phyloP scores from a whole-genome alignment of 345 rosid species.

The Boechera retrofracta region DNA sequence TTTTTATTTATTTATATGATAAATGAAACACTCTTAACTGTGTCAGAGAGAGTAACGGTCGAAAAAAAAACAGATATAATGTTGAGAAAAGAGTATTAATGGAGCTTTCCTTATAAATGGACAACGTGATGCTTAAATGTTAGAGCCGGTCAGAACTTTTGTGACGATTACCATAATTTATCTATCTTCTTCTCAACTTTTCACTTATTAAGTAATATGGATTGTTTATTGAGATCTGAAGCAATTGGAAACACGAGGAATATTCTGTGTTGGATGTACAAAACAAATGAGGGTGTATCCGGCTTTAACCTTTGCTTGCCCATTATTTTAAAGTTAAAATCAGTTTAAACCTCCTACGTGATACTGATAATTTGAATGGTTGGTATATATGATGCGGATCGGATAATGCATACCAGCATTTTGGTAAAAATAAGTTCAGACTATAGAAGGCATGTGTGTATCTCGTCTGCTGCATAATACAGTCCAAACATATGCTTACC shows the following conservation, averaged over 20 bases:
- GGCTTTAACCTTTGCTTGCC: constrained; percentile 2
- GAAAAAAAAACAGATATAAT: constrained; percentile 21
- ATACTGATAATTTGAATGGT: too few species aligned
- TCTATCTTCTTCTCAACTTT: constrained; percentile 23
- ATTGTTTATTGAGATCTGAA: constrained; percentile 37
- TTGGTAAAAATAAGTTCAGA: too few species aligned
- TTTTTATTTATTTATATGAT: constrained; percentile 1
- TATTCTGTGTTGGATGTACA: constrained; percentile 36
- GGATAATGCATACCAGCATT: too few species aligned
- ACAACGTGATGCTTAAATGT: constrained; percentile 45
- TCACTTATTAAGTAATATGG: constrained; percentile 33
- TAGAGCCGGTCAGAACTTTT: constrained; percentile 41
- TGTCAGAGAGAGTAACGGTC: constrained; percentile 46
- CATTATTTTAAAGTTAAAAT: neutral
- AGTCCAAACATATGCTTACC: too few species aligned
- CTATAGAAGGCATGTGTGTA: too few species aligned
- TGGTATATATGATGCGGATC: too few species aligned
- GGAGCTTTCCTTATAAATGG: constrained; percentile 28
- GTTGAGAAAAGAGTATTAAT: constrained; percentile 31
- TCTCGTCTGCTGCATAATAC: too few species aligned
- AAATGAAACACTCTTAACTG: constrained; percentile 30
- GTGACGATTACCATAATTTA: constrained; percentile 23
- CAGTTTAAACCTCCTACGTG: neutral
- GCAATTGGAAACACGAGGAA: constrained; percentile 32
- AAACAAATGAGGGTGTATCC: constrained; percentile 1